Evolutionary conservation across 495 filamentous ascomycete genomes (phyloP).

Genomic region (Daldinia vernicosa): DNA sequence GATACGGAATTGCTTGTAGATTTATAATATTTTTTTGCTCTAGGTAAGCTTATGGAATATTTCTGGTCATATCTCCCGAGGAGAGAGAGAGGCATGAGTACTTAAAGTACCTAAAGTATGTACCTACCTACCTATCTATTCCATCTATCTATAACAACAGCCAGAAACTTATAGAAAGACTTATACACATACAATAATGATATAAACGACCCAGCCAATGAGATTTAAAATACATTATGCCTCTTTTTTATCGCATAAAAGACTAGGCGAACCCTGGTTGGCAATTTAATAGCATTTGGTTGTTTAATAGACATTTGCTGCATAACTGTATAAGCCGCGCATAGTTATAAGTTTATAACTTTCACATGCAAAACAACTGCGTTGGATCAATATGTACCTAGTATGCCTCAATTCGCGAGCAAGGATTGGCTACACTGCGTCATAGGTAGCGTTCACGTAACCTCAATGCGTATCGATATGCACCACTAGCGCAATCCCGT

Average conservation of each 20-base stretch:
- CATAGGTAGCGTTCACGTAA: conserved; percentile 16
- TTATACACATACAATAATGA: not conserved
- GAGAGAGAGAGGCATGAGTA: too few relatives aligned
- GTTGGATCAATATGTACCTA: not conserved
- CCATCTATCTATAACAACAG: too few relatives aligned
- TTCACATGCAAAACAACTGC: conserved; percentile 1
- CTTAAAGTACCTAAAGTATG: too few relatives aligned
- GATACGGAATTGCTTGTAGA: too few relatives aligned
- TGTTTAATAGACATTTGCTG: not conserved
- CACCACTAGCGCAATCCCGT: not conserved
- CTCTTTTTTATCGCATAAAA: not conserved
- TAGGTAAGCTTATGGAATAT: too few relatives aligned
- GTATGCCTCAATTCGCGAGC: not conserved
- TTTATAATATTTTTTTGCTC: too few relatives aligned
- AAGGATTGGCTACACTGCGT: conserved; percentile 14
- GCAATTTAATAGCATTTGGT: not conserved
- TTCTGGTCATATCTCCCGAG: too few relatives aligned
- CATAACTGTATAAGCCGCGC: not conserved
- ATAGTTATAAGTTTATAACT: not conserved
- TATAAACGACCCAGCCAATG: not conserved
- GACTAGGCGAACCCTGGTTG: not conserved
- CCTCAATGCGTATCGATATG: not conserved
- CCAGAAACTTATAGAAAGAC: too few relatives aligned
- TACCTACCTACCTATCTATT: too few relatives aligned
- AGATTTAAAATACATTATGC: not conserved